Evolutionary conservation across 2,329 filamentous ascomycete genomes (phyloP).

Genomic region (Neonectria faginata): DNA sequence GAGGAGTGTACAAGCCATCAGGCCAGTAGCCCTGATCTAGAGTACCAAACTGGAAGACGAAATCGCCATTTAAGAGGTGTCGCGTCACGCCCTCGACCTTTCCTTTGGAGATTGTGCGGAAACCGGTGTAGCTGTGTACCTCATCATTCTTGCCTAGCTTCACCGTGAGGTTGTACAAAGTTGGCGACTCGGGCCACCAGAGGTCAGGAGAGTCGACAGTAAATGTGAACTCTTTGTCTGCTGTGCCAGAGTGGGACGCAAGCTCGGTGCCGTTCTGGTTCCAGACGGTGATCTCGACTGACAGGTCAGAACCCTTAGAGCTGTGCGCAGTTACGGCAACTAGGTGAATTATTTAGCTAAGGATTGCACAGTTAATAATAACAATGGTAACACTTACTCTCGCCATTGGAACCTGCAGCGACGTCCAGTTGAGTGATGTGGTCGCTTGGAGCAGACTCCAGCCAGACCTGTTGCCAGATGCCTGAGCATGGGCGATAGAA

Average conservation of each 20-base stretch:
- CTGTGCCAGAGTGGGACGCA: background rate
- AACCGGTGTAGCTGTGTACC: background rate
- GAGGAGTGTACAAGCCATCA: background rate
- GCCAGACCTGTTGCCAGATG: background rate
- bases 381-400: background rate
- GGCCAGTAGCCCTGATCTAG: background rate
- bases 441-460: background rate
- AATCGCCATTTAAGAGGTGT: background rate
- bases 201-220: background rate
- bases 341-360: background rate
- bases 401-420: background rate
- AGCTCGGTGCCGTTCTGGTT: background rate
- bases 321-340: background rate
- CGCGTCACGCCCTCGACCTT: background rate
- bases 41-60: background rate
- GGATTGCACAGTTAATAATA: background rate
- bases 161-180: background rate
- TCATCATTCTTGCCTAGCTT: background rate
- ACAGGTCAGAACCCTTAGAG: background rate
- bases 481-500: background rate
- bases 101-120: background rate
- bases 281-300: background rate
- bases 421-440: background rate
- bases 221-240: background rate
- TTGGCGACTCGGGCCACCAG: background rate